Percentiles rank a stretch among this genome's conserved stretches.
Evolutionary conservation across 805 yeast species (phyloP).

Genomic region (Monosporozyma unispora): DNA sequence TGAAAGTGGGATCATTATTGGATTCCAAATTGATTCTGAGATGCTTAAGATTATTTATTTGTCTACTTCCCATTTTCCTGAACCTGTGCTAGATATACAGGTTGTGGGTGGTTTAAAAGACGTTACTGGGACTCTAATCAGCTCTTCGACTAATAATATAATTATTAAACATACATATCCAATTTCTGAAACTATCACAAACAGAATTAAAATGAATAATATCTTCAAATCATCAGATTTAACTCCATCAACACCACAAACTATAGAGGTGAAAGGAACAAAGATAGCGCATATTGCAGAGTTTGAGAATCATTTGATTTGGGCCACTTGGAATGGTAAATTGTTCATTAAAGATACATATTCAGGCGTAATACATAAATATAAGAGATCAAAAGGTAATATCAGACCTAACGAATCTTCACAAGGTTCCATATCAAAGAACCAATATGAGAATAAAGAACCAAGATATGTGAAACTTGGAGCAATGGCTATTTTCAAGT

Average conservation of each 20-base stretch:
- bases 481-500: slow-evolving; percentile 4
- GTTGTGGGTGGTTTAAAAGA: not conserved
- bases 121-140: slow-evolving; percentile 6
- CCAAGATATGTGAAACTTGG: slow-evolving; percentile 5
- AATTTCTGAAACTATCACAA: not conserved
- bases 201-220: not conserved
- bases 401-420: slow-evolving; percentile 18
- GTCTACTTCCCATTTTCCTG: slow-evolving; percentile 22
- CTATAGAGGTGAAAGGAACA: not conserved
- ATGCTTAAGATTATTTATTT: slow-evolving; percentile 16
- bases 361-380: slow-evolving; percentile 7
- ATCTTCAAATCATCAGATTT: not conserved
- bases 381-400: slow-evolving; percentile 12
- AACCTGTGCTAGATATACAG: slow-evolving; percentile 21
- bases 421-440: slow-evolving; percentile 15
- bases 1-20: slow-evolving; percentile 27
- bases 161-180: not conserved
- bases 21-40: slow-evolving; percentile 8
- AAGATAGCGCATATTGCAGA: slow-evolving; percentile 1
- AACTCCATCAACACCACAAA: not conserved
- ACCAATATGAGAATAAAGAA: not conserved
- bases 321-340: slow-evolving; percentile 6
- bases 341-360: not conserved
- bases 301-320: not conserved
- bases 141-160: slow-evolving; percentile 14